Conservation (phyloP, 768 basidiomycete species). For the Termitomyces sp. region DNA sequence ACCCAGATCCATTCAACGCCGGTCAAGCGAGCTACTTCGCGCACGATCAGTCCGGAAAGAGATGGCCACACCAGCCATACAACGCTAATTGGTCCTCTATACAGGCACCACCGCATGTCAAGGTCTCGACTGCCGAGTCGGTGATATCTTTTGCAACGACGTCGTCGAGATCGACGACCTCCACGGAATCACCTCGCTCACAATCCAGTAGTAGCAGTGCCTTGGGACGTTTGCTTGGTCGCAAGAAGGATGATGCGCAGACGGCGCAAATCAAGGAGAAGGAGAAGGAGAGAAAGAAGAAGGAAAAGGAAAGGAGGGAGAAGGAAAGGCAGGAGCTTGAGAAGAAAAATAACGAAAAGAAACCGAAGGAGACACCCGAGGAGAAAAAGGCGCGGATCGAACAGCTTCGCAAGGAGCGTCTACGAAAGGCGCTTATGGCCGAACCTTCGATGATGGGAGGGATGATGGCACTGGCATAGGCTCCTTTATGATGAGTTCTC, state of each 20-base stretch:
- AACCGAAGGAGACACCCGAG: slow-evolving; percentile 13
- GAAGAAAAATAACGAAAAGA: slow-evolving; percentile 24
- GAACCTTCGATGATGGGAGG: slow-evolving; percentile 12
- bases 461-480: slow-evolving; percentile 12
- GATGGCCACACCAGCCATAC: slow-evolving; percentile 25
- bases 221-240: slow-evolving; percentile 18
- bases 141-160: not conserved
- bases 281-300: slow-evolving; percentile 30
- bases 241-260: slow-evolving; percentile 12
- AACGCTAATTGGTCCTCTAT: slow-evolving; percentile 14
- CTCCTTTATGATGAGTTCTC: not conserved
- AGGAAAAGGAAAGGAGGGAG: slow-evolving; percentile 25
- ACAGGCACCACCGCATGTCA: not conserved
- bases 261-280: not conserved
- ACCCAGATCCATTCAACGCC: slow-evolving; percentile 9
- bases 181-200: slow-evolving; percentile 6
- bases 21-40: slow-evolving; percentile 4
- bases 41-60: slow-evolving; percentile 10
- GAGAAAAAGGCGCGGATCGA: slow-evolving; percentile 12
- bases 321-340: slow-evolving; percentile 29
- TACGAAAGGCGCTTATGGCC: slow-evolving; percentile 4
- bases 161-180: not conserved
- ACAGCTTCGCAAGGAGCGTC: slow-evolving; percentile 1
- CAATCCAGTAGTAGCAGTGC: slow-evolving; percentile 12
- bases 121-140: not conserved